A percentile compares a stretch with the other conserved stretches of the same genome.
These are phyloP conservation scores for Picochlorum sp. DNA, from an alignment of 139 green algal genomes.

Conservation along the genomic window DNA sequence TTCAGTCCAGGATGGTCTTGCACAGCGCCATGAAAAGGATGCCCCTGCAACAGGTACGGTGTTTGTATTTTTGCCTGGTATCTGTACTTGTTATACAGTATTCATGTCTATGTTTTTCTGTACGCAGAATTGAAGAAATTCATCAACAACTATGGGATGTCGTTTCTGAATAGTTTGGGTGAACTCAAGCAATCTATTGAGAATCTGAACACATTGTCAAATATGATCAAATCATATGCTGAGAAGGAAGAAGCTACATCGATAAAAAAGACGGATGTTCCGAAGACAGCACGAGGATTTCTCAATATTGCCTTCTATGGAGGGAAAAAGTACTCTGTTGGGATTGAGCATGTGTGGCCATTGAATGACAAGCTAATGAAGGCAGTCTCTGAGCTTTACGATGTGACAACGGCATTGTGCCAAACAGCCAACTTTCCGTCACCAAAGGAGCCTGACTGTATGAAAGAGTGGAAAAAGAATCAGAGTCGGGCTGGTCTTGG, in stretches of 20 bases:
- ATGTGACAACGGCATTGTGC: neutral
- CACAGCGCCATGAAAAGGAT: too few relatives aligned
- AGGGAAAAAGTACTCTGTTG: neutral
- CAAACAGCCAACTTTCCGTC: neutral
- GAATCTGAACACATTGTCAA: neutral
- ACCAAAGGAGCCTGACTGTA: too few relatives aligned
- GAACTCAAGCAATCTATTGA: neutral
- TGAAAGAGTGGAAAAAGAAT: too few relatives aligned
- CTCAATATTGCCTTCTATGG: neutral
- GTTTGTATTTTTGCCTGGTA: too few relatives aligned
- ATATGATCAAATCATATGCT: neutral
- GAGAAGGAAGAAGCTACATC: neutral
- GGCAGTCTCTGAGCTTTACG: neutral
- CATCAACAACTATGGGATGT: neutral
- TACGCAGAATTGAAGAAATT: neutral
- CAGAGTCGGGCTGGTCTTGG: too few relatives aligned
- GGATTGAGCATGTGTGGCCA: constrained; percentile 1
- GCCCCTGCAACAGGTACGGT: too few relatives aligned
- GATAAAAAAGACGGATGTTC: neutral
- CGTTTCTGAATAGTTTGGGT: neutral
- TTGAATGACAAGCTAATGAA: neutral
- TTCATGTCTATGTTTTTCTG: neutral
- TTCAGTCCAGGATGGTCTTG: too few relatives aligned
- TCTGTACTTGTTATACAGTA: neutral
- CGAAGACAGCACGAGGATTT: neutral